A percentile compares a stretch with the other conserved stretches of the same genome.
Evolutionary conservation across 2,329 filamentous ascomycete genomes (phyloP).

Genomic region (Penicillium sp.): DNA sequence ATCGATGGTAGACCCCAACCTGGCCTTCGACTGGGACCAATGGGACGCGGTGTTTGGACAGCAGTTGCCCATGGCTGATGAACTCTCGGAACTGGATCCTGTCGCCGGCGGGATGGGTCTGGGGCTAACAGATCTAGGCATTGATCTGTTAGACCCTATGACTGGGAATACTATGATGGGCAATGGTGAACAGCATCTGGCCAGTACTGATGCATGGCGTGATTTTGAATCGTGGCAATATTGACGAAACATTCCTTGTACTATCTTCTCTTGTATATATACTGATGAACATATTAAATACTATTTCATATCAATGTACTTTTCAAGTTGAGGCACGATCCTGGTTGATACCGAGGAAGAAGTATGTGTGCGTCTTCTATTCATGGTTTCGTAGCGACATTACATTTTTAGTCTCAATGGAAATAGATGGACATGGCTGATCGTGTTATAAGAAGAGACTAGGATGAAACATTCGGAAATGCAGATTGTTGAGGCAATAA

Average conservation of each 20-base stretch:
- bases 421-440: conserved; percentile 3
- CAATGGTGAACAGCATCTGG: background rate
- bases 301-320: background rate
- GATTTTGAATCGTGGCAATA: conserved; percentile 10
- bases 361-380: conserved; percentile 17
- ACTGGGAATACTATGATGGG: background rate
- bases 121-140: conserved; percentile 8
- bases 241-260: background rate
- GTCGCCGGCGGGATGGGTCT: conserved; percentile 27
- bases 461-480: background rate
- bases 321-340: background rate
- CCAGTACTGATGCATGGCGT: conserved; percentile 4
- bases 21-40: conserved; percentile 48
- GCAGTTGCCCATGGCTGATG: conserved; percentile 41
- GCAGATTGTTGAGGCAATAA: background rate
- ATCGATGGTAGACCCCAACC: conserved; percentile 37
- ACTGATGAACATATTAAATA: background rate
- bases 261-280: background rate
- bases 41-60: conserved; percentile 49
- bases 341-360: background rate
- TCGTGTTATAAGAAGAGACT: background rate
- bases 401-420: conserved; percentile 7
- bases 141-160: conserved; percentile 4
- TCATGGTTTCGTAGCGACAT: conserved; percentile 19
- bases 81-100: conserved; percentile 41